Evolutionary conservation across 192 early-diverging fungal species (phyloP), one percentile per base, ranked within the genome.

Genomic region (Funneliformis mosseae): DNA sequence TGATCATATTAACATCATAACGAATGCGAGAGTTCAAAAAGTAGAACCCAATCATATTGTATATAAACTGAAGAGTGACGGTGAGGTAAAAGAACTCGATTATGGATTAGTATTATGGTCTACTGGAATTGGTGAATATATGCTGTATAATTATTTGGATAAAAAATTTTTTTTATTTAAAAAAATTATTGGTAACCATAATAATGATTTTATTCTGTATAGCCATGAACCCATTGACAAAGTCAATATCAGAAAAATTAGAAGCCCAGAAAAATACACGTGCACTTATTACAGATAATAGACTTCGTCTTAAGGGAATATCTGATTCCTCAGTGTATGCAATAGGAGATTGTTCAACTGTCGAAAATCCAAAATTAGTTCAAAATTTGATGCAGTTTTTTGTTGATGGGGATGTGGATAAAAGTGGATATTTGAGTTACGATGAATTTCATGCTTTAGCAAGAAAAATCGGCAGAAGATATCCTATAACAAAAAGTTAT

Each of bases 291-390:
- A 90, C 90, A 0, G 92, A 94, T 81, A 74, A 71, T 4, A 82
- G 81, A 41, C 83, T 94, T 66, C 83, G 88, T 21, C 80, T 94
- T 8, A 81, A 88, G 25, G 93, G 93, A 27, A 84, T 83, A 7
- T 82, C 83, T 0, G 86, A 87, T 76, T 83, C 82, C 55, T 84
- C 87, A 5, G 88, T 92, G 11, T 94, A 91, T 82, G 92, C 93
- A 5, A 83, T 94, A 55, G 93, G 93, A 14, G 93, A 94, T 81
- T 93, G 92, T 81, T 87, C 92, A 9, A 94, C 91, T 10, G 90
- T 94, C 38, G 90, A 91, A 39, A 89, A 90, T 73, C 93, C 92
- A 42, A 87, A 91, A n/a, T 81, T 88, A 46, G 74, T 86, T 28
- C 71, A 84, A 14, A 81, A 83, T 38, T 83, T 89, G 60, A 84